Conservation (phyloP, 2,329 filamentous ascomycete genomes). For the Alternaria brassicae region DNA sequence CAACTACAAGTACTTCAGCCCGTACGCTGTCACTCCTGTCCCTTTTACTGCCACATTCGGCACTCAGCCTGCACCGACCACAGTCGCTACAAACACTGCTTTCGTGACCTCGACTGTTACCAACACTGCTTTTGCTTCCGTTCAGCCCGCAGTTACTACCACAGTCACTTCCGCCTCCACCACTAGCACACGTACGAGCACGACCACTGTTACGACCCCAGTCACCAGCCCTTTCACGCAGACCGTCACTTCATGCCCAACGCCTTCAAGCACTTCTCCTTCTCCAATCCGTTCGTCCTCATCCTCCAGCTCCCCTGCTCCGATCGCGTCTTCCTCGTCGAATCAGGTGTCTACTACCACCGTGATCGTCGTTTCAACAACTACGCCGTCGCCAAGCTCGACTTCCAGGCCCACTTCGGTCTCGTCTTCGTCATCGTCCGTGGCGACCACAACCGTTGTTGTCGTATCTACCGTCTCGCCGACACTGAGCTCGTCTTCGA, state of each 20-base stretch:
- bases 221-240: slow-evolving; percentile 2
- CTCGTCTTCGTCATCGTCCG: neutral
- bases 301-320: neutral
- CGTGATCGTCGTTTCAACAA: neutral
- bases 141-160: neutral
- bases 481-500: neutral
- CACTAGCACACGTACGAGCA: neutral
- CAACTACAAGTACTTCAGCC: neutral
- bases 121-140: neutral
- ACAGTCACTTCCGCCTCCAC: slow-evolving; percentile 1
- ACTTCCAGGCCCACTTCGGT: neutral
- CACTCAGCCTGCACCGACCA: neutral
- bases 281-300: neutral
- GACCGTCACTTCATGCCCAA: slow-evolving; percentile 8
- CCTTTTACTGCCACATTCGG: slow-evolving; percentile 16
- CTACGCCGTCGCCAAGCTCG: neutral
- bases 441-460: neutral
- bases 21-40: neutral
- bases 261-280: neutral
- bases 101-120: neutral
- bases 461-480: neutral
- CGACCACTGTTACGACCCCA: neutral
- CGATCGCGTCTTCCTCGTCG: neutral
- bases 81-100: slow-evolving; percentile 2
- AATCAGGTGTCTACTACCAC: neutral